Conservation (phyloP, 2,329 filamentous ascomycete genomes). For the Phialophora tarda region DNA sequence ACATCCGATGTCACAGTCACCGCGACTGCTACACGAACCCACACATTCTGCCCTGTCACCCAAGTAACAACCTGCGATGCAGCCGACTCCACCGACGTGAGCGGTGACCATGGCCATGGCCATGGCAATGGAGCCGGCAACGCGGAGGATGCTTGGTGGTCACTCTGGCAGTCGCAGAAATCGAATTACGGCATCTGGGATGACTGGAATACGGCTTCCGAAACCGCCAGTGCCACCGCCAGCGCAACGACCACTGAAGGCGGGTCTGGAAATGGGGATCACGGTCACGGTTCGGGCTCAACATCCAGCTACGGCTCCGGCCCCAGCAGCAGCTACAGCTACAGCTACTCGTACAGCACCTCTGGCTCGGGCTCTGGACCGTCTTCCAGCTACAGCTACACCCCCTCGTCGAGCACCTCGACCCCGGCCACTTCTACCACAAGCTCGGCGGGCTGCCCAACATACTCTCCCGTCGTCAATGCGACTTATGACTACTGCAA, state of each 20-base stretch:
- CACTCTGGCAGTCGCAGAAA: conserved; percentile 29
- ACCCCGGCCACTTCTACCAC: conserved; percentile 12
- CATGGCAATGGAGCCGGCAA: conserved; percentile 7
- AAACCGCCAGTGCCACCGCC: conserved; percentile 7
- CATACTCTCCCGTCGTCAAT: conserved; percentile 24
- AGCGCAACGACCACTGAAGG: conserved; percentile 6
- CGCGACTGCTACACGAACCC: conserved; percentile 27
- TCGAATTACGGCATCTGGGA: conserved; percentile 31
- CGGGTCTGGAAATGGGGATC: not conserved
- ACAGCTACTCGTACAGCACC: not conserved
- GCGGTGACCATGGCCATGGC: conserved; percentile 1
- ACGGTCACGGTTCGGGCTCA: conserved; percentile 7
- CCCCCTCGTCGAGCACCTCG: not conserved
- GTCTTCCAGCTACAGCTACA: conserved; percentile 4
- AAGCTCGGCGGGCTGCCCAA: conserved; percentile 14
- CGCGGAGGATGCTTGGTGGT: conserved; percentile 28
- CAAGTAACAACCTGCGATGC: conserved; percentile 17
- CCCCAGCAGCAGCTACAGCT: conserved; percentile 11
- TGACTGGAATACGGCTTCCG: conserved; percentile 24
- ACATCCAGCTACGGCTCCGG: not conserved
- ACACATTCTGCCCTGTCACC: conserved; percentile 31
- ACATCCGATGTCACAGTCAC: conserved; percentile 28
- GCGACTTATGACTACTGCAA: conserved; percentile 34
- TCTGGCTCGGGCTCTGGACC: conserved; percentile 18
- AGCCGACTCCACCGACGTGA: conserved; percentile 14